These are phyloP conservation scores for Colletotrichum navitas DNA, from an alignment of 2,329 filamentous ascomycete species.

Conservation along the genomic window DNA sequence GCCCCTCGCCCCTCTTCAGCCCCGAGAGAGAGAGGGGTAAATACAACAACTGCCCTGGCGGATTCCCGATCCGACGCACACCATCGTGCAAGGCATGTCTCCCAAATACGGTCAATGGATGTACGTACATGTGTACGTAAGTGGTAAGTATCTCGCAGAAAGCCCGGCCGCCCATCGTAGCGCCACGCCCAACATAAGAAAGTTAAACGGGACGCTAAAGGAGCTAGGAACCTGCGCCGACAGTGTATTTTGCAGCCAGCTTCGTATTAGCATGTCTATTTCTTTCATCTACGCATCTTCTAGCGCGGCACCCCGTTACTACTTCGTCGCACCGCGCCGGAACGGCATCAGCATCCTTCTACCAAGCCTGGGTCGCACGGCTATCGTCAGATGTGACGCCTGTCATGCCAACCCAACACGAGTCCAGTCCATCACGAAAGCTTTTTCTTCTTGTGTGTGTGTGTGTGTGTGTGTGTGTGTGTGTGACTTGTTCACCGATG, in stretches of 20 bases:
- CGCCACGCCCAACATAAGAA: not conserved
- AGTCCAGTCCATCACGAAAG: not conserved
- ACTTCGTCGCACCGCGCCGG: constrained; percentile 30
- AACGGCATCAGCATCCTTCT: constrained; percentile 2
- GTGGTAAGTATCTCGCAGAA: constrained; percentile 16
- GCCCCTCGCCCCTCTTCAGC: constrained; percentile 24
- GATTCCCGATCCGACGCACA: constrained; percentile 30
- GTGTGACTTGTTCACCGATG: constrained; percentile 16
- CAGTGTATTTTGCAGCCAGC: not conserved
- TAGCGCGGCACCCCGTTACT: constrained; percentile 29
- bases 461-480: not conserved
- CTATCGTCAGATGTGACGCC: constrained; percentile 31
- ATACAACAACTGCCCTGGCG: constrained; percentile 6
- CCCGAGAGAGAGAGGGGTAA: constrained; percentile 22
- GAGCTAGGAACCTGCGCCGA: not conserved
- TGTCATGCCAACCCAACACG: constrained; percentile 24
- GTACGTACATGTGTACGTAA: constrained; percentile 30
- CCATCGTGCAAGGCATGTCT: constrained; percentile 30
- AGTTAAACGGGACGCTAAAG: not conserved
- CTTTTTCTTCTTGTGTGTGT: constrained; percentile 2
- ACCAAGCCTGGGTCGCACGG: constrained; percentile 30
- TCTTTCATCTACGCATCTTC: constrained; percentile 16
- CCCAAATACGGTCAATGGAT: constrained; percentile 7
- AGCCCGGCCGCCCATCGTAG: constrained; percentile 11
- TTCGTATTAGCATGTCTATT: not conserved